Conservation (phyloP, 441 rosid genomes). For the Pelargonium australe region DNA sequence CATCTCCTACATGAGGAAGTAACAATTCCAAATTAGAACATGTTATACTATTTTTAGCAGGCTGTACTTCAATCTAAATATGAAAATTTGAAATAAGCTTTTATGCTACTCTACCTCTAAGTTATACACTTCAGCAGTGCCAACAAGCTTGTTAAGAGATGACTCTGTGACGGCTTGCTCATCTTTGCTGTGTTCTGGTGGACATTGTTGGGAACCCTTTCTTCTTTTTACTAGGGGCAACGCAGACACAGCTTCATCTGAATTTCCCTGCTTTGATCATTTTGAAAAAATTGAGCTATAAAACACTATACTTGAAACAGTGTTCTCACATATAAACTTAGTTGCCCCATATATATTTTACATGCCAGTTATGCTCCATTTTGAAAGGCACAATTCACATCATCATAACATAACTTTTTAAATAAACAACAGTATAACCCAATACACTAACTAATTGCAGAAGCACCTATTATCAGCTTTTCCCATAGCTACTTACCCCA, state of each 20-base stretch:
- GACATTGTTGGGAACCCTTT: conserved; percentile 28
- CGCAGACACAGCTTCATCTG: conserved; percentile 30
- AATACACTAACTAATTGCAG: neutral
- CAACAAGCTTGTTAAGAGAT: conserved; percentile 52
- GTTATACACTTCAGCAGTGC: conserved; percentile 48
- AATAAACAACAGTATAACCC: neutral
- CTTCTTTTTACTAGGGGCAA: conserved; percentile 39
- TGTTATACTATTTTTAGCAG: neutral
- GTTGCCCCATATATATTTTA: neutral
- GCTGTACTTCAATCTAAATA: neutral
- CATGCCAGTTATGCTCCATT: neutral
- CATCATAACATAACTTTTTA: neutral
- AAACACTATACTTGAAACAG: neutral
- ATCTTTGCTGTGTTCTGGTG: conserved; percentile 36
- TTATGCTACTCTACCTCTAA: conserved; percentile 36
- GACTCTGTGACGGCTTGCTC: conserved; percentile 49
- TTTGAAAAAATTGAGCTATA: neutral
- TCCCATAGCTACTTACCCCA: neutral
- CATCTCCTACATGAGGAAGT: conserved; percentile 42
- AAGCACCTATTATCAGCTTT: neutral
- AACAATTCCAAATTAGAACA: neutral
- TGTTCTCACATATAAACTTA: neutral
- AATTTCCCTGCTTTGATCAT: conserved; percentile 28
- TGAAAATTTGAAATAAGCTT: neutral
- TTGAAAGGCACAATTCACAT: neutral